Base-by-base conservation (phyloP, 768 basidiomycete genomes). In the Paxillus ammoniavirescens region DNA sequence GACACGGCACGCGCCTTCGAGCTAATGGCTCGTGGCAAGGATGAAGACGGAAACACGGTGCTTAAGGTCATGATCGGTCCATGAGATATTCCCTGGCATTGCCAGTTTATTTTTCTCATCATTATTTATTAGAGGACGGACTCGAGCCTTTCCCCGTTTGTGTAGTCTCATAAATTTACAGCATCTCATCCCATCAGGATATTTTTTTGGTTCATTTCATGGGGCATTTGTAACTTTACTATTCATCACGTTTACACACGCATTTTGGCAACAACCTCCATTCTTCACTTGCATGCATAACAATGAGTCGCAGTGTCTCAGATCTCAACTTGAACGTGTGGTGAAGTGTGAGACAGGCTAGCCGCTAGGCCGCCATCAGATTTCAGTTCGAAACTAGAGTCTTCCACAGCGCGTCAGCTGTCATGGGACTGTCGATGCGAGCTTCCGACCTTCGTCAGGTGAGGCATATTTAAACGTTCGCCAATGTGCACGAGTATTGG, bases 51-150 rank as follows among this genome's bases (percentile, higher is more conserved):
- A 8, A 79, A 81, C 30, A 77, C 95, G 75, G 91, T 97, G 35
- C 77, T 98, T 67, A 98, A 98, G 76, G 82, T 96, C 53, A 86
- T 97, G 82, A 82, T 98, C 52, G 84, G 75, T 15, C 62, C 75
- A 46, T 72, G 66, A 66, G 47, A 35, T 28, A 33, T 40, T 23
- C 18, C 26, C 10, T 42, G 43, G 21, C 28, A 35, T 37, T 52
- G 47, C 18, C 36, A n/a, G 26, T 30, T 15, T 28, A 28, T n/a
- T 45, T 30, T 8, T 18, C 17, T 36, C 41, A 33, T 57, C 26
- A 45, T 49, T 49, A 30, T 40, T 49, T 41, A n/a, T 5, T 57
- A 59, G 35, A 53, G 33, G 14, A 49, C 41, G 57, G 57, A 59
- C 50, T 35, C 33, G 21, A 36, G 30, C 9, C 9, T 26, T 26